Evolutionary conservation across 2,329 filamentous ascomycete genomes (phyloP).

Genomic region (Neonectria faginata): DNA sequence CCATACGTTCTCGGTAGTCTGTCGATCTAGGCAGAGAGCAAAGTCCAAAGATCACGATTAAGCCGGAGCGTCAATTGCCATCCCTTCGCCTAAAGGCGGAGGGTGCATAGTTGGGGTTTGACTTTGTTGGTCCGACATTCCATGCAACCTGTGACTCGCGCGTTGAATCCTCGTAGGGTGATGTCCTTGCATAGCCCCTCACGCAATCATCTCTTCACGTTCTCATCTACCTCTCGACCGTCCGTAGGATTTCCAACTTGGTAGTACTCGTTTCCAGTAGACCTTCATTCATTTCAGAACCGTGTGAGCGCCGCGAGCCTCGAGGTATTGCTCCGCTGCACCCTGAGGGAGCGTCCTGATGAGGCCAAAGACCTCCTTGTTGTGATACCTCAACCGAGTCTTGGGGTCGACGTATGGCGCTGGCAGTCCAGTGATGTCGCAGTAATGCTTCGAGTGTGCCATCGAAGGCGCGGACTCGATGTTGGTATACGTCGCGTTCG

Average conservation of each 20-base stretch:
- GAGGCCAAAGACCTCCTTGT: conserved; percentile 89
- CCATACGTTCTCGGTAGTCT: conserved; percentile 84
- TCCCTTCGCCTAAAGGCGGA: conserved; percentile 79
- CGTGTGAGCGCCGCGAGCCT: conserved; percentile 90
- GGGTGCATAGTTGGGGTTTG: conserved; percentile 93
- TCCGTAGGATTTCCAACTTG: conserved; percentile 20
- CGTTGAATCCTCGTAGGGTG: conserved; percentile 21
- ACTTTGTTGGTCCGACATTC: conserved; percentile 90
- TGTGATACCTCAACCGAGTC: conserved; percentile 90
- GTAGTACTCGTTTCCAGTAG: conserved; percentile 12
- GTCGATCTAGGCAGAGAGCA: conserved; percentile 82
- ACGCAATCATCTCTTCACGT: neutral
- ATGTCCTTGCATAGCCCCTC: neutral
- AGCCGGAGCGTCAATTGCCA: conserved; percentile 97
- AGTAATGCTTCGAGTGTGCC: conserved; percentile 88
- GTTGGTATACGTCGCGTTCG: conserved; percentile 90
- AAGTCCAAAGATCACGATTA: conserved; percentile 84
- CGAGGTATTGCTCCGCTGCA: conserved; percentile 87
- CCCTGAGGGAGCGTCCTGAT: conserved; percentile 85
- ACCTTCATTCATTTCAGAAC: conserved; percentile 80
- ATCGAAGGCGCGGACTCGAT: conserved; percentile 94
- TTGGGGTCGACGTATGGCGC: conserved; percentile 95
- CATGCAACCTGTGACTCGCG: conserved; percentile 20
- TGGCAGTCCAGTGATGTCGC: conserved; percentile 93
- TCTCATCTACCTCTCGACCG: neutral